Percentiles rank a stretch among this genome's conserved stretches.
Evolutionary conservation across 768 basidiomycete genomes (phyloP).

Genomic region (Agrocybe praecox): DNA sequence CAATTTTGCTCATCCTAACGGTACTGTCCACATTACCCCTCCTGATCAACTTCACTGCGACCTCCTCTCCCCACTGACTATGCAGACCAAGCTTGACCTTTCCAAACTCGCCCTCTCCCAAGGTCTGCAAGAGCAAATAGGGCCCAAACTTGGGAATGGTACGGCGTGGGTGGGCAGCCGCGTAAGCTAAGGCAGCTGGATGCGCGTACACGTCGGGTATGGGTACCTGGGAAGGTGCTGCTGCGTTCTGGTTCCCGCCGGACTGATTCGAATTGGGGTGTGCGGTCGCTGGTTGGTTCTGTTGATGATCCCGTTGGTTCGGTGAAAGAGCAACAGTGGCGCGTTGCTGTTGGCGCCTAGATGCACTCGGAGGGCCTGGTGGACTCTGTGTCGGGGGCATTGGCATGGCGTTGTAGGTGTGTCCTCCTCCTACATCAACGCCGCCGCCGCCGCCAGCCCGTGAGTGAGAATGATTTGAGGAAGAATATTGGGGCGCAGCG

Average conservation of each 20-base stretch:
- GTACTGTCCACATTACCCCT: conserved; percentile 88
- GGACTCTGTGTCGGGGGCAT: not conserved
- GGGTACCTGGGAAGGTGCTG: not conserved
- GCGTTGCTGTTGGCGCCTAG: not conserved
- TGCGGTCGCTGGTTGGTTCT: not conserved
- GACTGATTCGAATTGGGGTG: not conserved
- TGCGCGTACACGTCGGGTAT: conserved; percentile 73
- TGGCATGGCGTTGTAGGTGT: not conserved
- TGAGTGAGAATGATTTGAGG: not conserved
- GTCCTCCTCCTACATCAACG: no score
- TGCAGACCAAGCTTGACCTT: conserved; percentile 99
- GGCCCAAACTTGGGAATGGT: conserved; percentile 94
- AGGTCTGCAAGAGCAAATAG: conserved; percentile 91
- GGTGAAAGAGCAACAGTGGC: not conserved
- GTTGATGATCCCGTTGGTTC: not conserved
- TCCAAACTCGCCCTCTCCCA: conserved; percentile 98
- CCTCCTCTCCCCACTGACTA: conserved; percentile 92
- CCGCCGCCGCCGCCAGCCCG: not conserved
- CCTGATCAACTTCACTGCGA: conserved; percentile 97
- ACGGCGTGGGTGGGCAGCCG: conserved; percentile 80
- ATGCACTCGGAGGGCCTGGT: not conserved
- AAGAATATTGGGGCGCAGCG: conserved; percentile 34
- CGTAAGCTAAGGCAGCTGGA: conserved; percentile 83
- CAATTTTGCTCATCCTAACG: conserved; percentile 91
- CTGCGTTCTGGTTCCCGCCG: not conserved